Conservation (phyloP, 208 protist genomes). For the Angomonas desouzai region DNA sequence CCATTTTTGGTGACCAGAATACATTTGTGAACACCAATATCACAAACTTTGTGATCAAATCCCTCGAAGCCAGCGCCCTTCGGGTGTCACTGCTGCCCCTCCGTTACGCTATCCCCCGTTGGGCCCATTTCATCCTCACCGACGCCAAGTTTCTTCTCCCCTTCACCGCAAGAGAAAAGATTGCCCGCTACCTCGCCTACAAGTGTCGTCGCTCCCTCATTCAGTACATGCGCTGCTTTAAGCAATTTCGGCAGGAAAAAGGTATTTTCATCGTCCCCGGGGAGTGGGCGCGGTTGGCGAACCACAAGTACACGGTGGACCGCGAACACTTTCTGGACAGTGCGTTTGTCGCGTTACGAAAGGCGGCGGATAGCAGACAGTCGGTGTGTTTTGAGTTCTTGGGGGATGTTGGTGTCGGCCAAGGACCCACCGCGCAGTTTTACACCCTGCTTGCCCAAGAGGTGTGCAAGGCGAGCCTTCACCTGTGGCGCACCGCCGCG, state of each 20-base stretch:
- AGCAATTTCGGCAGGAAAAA: conserved; percentile 38
- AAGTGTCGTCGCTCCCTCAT: conserved; percentile 68
- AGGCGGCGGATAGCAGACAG: conserved; percentile 57
- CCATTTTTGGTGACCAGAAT: conserved; percentile 20
- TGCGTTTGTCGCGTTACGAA: conserved; percentile 60
- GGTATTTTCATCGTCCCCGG: conserved; percentile 35
- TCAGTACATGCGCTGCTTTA: conserved; percentile 51
- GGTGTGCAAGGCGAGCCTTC: conserved; percentile 27
- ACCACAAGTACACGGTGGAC: conserved; percentile 81
- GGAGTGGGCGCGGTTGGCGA: conserved; percentile 67
- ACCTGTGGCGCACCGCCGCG: conserved; percentile 40
- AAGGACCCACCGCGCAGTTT: conserved; percentile 89
- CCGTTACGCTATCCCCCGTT: conserved; percentile 68
- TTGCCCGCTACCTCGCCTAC: conserved; percentile 77
- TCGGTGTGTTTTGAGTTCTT: conserved; percentile 86
- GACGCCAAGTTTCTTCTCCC: conserved; percentile 74
- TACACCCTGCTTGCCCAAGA: conserved; percentile 76
- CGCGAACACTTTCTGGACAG: conserved; percentile 56
- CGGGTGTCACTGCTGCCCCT: conserved; percentile 72
- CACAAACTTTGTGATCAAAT: conserved; percentile 51
- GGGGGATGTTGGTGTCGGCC: conserved; percentile 83
- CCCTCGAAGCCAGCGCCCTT: conserved; percentile 71
- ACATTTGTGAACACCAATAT: conserved; percentile 54
- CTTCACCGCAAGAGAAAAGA: conserved; percentile 37
- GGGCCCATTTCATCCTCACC: conserved; percentile 72